phyloP scores from a whole-genome alignment of 208 protist species.

The Crithidia mellificae region DNA sequence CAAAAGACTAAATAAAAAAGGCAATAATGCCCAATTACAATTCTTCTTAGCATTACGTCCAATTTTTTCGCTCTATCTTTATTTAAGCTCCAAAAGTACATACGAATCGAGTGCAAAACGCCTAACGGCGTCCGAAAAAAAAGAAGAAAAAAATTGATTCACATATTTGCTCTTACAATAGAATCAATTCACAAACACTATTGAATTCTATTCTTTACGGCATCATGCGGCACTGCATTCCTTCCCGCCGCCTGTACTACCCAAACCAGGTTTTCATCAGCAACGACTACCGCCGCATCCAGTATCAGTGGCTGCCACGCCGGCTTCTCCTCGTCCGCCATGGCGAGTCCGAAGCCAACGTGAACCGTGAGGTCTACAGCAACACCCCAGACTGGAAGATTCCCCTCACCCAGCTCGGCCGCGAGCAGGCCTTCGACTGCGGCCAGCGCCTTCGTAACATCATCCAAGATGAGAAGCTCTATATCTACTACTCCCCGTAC shows the following conservation, averaged over 20 bases:
- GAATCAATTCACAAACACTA: no score
- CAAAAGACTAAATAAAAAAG: no score
- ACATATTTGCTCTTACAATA: no score
- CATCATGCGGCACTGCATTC: slow-evolving; percentile 19
- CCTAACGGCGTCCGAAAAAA: no score
- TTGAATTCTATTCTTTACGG: no score
- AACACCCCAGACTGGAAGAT: slow-evolving; percentile 90
- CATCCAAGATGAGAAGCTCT: slow-evolving; percentile 74
- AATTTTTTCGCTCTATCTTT: no score
- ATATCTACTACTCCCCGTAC: slow-evolving; percentile 93
- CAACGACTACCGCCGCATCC: slow-evolving; percentile 18
- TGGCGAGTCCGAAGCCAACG: slow-evolving; percentile 85
- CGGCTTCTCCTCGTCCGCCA: slow-evolving; percentile 85
- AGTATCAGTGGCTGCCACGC: slow-evolving; percentile 66
- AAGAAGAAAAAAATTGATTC: no score
- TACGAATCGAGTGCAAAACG: no score
- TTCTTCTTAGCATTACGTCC: no score
- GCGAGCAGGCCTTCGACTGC: slow-evolving; percentile 82
- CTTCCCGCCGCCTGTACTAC: slow-evolving; percentile 26
- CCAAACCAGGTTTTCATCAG: slow-evolving; percentile 38
- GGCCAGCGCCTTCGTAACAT: slow-evolving; percentile 73
- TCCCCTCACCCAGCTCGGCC: slow-evolving; percentile 75
- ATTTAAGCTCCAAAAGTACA: no score
- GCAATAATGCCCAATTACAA: no score
- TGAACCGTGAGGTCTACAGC: slow-evolving; percentile 80